Evolutionary conservation across 2,329 filamentous ascomycete species (phyloP).

Genomic region (Torrubiella hemipterigena): DNA sequence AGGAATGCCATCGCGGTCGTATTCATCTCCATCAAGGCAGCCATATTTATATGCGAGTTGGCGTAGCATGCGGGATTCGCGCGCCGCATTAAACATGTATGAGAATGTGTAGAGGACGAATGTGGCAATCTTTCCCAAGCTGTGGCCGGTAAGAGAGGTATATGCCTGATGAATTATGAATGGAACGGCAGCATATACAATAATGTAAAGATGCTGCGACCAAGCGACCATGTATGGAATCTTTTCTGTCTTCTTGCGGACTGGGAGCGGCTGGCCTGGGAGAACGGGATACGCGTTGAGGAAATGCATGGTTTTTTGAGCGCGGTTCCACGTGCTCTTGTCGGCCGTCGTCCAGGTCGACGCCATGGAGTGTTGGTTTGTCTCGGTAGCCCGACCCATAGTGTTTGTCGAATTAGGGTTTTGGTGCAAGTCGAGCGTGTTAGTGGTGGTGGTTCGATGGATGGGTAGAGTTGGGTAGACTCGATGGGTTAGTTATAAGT

Average conservation of each 20-base stretch:
- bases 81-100: conserved; percentile 17
- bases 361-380: conserved; percentile 10
- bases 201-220: conserved; percentile 18
- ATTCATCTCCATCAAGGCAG: conserved; percentile 15
- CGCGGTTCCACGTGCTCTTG: conserved; percentile 9
- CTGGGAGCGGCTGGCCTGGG: conserved; percentile 12
- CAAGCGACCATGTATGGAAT: conserved; percentile 17
- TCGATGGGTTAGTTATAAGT: too few relatives aligned
- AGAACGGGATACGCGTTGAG: conserved; percentile 9
- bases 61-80: conserved; percentile 17
- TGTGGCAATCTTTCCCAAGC: conserved; percentile 5
- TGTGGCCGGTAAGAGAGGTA: conserved; percentile 6
- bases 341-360: conserved; percentile 11
- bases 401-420: too few relatives aligned
- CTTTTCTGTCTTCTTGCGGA: conserved; percentile 19
- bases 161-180: conserved; percentile 14
- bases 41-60: conserved; percentile 17
- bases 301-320: conserved; percentile 8
- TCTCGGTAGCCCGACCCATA: conserved; percentile 6
- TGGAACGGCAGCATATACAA: conserved; percentile 15
- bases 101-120: conserved; percentile 15
- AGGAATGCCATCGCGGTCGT: conserved; percentile 21
- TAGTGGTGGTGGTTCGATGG: too few relatives aligned
- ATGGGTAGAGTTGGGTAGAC: too few relatives aligned
- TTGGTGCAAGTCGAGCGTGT: too few relatives aligned